Evolutionary conservation across 257 asterid species (phyloP), one percentile per base, ranked within the genome.

Genomic region (Forsythia viridissima): DNA sequence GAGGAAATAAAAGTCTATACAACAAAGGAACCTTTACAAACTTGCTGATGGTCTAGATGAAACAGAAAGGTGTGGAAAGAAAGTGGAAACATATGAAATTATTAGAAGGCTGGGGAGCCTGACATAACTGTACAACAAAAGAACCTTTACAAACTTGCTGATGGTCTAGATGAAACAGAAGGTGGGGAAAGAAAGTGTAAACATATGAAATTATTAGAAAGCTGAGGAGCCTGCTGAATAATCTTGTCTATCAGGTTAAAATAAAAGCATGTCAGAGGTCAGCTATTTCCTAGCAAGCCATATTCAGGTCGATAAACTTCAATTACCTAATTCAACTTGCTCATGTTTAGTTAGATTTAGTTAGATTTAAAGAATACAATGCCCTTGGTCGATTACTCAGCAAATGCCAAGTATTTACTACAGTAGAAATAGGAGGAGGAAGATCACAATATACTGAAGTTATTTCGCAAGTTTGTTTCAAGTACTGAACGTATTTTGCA

Each of bases 261-360:
- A 21, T 43, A 70, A 44, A 79, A 77, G 71, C 16, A 38, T 3
- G 70, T 40, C 21, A 41, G 42, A 72, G 38, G 76, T 39, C 36
- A 63, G 66, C 70, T 11, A 63, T 63, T 59, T 59, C 70, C 70
- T 57, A n/a, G 66, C 38, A 63, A 63, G 40, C 70, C 39, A 63
- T 65, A 70, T 40, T 57, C 75, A 66, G 41, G 57, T 42, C 63
- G 67, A 71, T 76, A 78, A 70, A 71, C 76, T 77, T 51, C 71
- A 11, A 12, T 18, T 39, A 44, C 42, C 67, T 57, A 68, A 16
- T 70, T 24, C 61, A 71, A 63, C 61, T 34, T 41, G 70, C 48
- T 78, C 41, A 4, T 42, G 44, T 24, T 59, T 51, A 42, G 52
- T 21, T 48, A 36, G 44, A 72, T 52, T 42, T 16, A 68, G 69